Base-by-base conservation (phyloP, 2,329 filamentous ascomycete species). In the Remersonia thermophila region DNA sequence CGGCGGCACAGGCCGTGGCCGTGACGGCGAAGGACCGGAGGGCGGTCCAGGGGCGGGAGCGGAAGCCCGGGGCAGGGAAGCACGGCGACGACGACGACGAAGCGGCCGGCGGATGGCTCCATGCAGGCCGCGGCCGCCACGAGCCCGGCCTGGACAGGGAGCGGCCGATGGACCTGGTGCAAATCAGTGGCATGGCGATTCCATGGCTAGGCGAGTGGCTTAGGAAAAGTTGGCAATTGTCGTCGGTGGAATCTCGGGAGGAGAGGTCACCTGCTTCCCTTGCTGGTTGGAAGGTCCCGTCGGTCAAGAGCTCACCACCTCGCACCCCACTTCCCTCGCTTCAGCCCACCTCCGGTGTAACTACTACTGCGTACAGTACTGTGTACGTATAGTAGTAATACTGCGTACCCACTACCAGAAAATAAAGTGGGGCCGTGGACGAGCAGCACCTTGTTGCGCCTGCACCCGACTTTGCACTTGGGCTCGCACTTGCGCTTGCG, bases 1-100 rank as follows among this genome's bases (percentile, higher is more conserved):
- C 51, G 25, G 48, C 51, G 13, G 63, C 58, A 33, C 64, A 65
- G 39, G 47, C 45, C 26, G 32, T 37, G 27, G 38, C 27, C 6
- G 38, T 38, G 32, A 33, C 40, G 30, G 27, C 30, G 33, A 46
- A 16, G 11, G 23, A 15, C 30, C 31, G 42, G 14, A 46, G 30
- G 9, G 39, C 26, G 25, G n/a, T 27, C 17, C 38, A 35, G 10
- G 26, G 25, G 27, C 23, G 26, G 18, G 17, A 33, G n/a, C n/a
- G n/a, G n/a, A n/a, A n/a, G n/a, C n/a, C n/a, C n/a, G n/a, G n/a
- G n/a, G n/a, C n/a, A n/a, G n/a, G n/a, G n/a, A n/a, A n/a, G n/a
- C n/a, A n/a, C 6, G 43, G 37, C 25, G 43, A 28, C 9, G 18
- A 18, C 4, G 23, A 11, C 9, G 32, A 34, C 17, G 31, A 25